These are phyloP conservation scores for Proliferodiscus dingleyae DNA, from an alignment of 2,329 filamentous ascomycete genomes.

Conservation along the genomic window DNA sequence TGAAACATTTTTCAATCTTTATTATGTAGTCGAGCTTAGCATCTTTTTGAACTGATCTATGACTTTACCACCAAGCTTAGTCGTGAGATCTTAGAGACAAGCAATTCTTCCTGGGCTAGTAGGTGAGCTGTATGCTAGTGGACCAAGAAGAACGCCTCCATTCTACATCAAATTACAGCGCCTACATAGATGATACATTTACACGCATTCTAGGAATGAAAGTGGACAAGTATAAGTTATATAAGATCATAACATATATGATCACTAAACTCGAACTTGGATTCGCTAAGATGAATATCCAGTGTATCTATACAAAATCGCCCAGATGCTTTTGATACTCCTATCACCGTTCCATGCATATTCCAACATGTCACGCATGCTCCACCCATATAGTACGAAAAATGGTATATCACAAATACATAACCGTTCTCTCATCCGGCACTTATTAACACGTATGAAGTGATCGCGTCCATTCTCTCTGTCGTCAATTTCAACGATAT, in stretches of 20 bases:
- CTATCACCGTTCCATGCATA: too few species aligned
- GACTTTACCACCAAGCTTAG: background rate
- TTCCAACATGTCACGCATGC: too few species aligned
- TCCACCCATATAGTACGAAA: background rate
- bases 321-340: too few species aligned
- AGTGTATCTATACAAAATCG: too few species aligned
- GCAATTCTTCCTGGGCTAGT: background rate
- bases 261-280: too few species aligned
- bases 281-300: too few species aligned
- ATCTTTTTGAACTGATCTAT: background rate
- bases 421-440: slow-evolving; percentile 29
- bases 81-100: too few species aligned
- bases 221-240: too few species aligned
- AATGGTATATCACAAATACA: slow-evolving; percentile 4
- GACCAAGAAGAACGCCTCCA: slow-evolving; percentile 40
- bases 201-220: too few species aligned
- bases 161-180: too few species aligned
- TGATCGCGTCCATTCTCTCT: slow-evolving; percentile 79
- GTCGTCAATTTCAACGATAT: slow-evolving; percentile 91
- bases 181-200: too few species aligned
- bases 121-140: slow-evolving; percentile 45
- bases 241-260: too few species aligned
- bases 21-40: background rate
- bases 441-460: slow-evolving; percentile 42
- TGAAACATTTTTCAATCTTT: background rate